Evolutionary conservation across 768 basidiomycete genomes (phyloP), one percentile per base, ranked within the genome.

Genomic region (Omphalotus guepiniiformis): DNA sequence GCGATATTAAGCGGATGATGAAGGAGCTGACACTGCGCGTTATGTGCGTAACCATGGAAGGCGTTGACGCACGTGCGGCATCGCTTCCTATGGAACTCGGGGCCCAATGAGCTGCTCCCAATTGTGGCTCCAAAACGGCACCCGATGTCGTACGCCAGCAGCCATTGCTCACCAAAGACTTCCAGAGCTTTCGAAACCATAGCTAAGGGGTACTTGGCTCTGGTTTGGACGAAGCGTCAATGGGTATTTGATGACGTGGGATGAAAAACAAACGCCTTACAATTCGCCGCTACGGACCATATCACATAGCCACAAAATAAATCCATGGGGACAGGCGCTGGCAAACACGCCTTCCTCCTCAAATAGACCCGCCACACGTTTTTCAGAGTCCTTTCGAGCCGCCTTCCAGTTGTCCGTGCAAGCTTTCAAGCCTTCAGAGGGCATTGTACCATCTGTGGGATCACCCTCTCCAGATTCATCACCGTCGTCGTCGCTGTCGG

Each of bases 301-400:
- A 43, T 72, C 69, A 1, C 48, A 48, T 0, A 68, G 35, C 39
- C 55, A 55, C 55, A 55, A 42, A 15, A 53, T 37, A 1, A 58
- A 48, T 2, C 60, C 58, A 50, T 62, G 60, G 1, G 46, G 52
- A 48, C 70, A 72, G 8, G 60, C 58, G 47, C 52, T 43, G 0
- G 65, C 58, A 49, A 75, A 74, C 8, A 70, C 54, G 0, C 72
- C 69, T 0, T 65, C 61, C 56, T 72, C 66, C 0, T 64, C 50
- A 42, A 68, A 74, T 6, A 69, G 52, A 3, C 49, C 55, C 67
- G 61, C 69, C 59, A 63, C 65, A 18, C 51, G 56, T 49, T 66
- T 69, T 27, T 54, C 50, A 1, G 54, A 51, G 22, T 69, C 60
- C 0, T 54, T 49, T 0, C 54, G 49, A 1, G 56, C 58, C 1